phyloP scores from a whole-genome alignment of 495 filamentous ascomycete species.

The Podospora anserina region DNA sequence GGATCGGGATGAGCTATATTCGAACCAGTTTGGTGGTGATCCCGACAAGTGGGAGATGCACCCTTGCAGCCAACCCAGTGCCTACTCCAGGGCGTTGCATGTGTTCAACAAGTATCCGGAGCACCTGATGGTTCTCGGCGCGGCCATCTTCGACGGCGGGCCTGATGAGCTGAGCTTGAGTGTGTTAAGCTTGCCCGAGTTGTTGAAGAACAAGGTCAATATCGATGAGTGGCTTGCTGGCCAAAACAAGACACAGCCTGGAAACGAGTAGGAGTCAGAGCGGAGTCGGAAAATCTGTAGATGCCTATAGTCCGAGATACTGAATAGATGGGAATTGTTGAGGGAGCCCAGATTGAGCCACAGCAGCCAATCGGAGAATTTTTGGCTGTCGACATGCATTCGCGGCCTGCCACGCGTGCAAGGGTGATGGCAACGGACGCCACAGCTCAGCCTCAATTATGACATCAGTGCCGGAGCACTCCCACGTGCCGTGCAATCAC shows the following conservation, averaged over 20 bases:
- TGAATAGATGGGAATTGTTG: background rate
- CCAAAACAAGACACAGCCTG: background rate
- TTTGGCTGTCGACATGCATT: background rate
- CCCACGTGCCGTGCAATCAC: background rate
- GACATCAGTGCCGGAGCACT: background rate
- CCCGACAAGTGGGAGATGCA: slow-evolving; percentile 53
- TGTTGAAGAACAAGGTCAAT: slow-evolving; percentile 4
- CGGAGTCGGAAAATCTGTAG: background rate
- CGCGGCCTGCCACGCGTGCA: background rate
- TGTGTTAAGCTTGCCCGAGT: slow-evolving; percentile 8
- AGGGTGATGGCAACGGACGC: background rate
- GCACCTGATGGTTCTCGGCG: slow-evolving; percentile 41
- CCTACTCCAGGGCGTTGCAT: slow-evolving; percentile 52
- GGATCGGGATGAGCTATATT: slow-evolving; percentile 51
- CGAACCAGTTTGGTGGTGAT: slow-evolving; percentile 56
- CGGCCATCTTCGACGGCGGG: slow-evolving; percentile 14
- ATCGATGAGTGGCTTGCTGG: background rate
- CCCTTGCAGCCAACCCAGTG: slow-evolving; percentile 36
- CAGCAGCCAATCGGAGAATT: background rate
- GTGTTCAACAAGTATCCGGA: slow-evolving; percentile 39
- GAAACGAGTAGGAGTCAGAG: background rate
- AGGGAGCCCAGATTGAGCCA: background rate
- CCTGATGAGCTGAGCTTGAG: slow-evolving; percentile 11
- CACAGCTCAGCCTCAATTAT: background rate
- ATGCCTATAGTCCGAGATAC: background rate